Evolutionary conservation across 2,329 filamentous ascomycete species (phyloP).

Genomic region (Calycina herbarum): DNA sequence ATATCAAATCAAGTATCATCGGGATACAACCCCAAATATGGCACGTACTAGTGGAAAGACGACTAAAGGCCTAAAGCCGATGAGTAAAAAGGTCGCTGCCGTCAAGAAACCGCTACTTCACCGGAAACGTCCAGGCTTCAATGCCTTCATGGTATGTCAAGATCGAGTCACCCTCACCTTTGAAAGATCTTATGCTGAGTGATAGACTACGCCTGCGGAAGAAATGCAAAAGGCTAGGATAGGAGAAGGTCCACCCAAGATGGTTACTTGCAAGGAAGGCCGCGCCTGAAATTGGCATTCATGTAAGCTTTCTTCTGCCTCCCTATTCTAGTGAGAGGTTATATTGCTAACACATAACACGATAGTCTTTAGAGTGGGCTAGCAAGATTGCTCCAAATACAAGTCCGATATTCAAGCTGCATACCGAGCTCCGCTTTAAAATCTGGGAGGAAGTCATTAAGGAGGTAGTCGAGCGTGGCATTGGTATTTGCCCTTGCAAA

Average conservation of each 20-base stretch:
- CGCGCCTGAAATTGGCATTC: background rate
- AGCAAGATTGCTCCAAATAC: background rate
- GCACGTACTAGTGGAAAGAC: too few species aligned
- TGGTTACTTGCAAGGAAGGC: background rate
- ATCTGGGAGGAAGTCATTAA: background rate
- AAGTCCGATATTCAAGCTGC: background rate
- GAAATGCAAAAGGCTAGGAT: background rate
- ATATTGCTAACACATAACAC: background rate
- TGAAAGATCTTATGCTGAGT: background rate
- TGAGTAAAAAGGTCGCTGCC: too few species aligned
- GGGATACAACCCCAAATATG: too few species aligned
- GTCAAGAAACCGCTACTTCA: background rate
- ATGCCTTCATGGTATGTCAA: background rate
- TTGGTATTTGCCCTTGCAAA: background rate
- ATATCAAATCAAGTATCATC: too few species aligned
- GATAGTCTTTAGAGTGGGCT: background rate
- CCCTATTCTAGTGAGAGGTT: too few species aligned
- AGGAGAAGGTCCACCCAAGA: background rate
- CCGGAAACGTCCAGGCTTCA: background rate
- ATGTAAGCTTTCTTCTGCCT: background rate
- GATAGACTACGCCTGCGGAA: background rate
- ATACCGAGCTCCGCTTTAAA: background rate
- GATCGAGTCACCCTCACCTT: background rate
- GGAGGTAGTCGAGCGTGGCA: too few species aligned
- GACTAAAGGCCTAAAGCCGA: too few species aligned